Percentiles rank a stretch among this genome's conserved stretches.
Conservation (phyloP, 495 filamentous ascomycete species). For the Xylaria bambusicola region DNA sequence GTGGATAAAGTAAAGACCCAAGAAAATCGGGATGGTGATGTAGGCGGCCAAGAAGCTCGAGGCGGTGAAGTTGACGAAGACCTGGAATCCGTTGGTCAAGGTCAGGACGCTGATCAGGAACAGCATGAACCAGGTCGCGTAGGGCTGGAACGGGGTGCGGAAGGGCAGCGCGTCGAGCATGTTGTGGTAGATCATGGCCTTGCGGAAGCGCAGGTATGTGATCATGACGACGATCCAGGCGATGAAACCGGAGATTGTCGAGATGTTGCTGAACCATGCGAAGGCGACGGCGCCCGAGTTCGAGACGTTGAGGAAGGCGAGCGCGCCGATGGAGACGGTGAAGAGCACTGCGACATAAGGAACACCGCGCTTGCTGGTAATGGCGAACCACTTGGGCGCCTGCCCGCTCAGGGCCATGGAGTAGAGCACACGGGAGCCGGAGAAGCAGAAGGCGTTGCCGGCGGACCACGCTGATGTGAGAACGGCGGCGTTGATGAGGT, state of each 20-base stretch:
- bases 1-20: conserved; percentile 44
- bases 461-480: conserved; percentile 55
- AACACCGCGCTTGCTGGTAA: conserved; percentile 59
- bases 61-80: conserved; percentile 43
- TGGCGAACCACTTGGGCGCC: conserved; percentile 59
- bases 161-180: conserved; percentile 42
- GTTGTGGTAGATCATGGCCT: conserved; percentile 40
- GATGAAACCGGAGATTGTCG: conserved; percentile 51
- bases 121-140: conserved; percentile 41
- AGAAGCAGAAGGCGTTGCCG: conserved; percentile 81
- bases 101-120: conserved; percentile 42
- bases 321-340: conserved; percentile 52
- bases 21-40: conserved; percentile 49
- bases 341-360: conserved; percentile 64
- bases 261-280: conserved; percentile 58
- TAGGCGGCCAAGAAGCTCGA: conserved; percentile 49
- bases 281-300: conserved; percentile 60
- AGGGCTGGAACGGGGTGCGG: conserved; percentile 44
- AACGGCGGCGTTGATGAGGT: conserved; percentile 51
- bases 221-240: conserved; percentile 53
- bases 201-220: conserved; percentile 51
- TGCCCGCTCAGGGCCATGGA: conserved; percentile 64
- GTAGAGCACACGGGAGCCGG: conserved; percentile 76
- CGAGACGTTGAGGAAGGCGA: conserved; percentile 64
- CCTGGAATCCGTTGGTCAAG: conserved; percentile 51